Percentiles rank a stretch among this genome's conserved stretches.
Conservation (phyloP, 2,329 filamentous ascomycete genomes). For the Ophidiomyces ophidiicola region DNA sequence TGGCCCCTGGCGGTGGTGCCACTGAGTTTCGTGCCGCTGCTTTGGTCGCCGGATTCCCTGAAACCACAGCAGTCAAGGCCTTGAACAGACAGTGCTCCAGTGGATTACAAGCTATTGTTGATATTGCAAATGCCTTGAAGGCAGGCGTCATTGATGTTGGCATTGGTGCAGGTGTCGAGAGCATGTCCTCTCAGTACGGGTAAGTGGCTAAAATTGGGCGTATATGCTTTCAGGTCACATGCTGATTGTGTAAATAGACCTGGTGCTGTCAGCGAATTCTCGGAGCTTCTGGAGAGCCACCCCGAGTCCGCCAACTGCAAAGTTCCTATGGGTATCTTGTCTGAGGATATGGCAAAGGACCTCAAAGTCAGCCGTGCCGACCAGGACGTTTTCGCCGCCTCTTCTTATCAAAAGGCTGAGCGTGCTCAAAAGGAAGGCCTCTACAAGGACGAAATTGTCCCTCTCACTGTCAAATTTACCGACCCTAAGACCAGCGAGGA, state of each 20-base stretch:
- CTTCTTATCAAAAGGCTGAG: slow-evolving; percentile 72
- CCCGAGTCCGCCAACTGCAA: slow-evolving; percentile 87
- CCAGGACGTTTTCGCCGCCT: slow-evolving; percentile 91
- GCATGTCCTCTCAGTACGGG: slow-evolving; percentile 90
- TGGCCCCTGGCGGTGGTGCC: slow-evolving; percentile 84
- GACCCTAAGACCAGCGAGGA: slow-evolving; percentile 84
- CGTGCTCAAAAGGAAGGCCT: slow-evolving; percentile 78
- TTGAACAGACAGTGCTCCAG: slow-evolving; percentile 92
- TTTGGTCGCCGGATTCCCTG: slow-evolving; percentile 81
- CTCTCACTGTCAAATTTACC: slow-evolving; percentile 73
- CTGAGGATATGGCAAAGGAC: slow-evolving; percentile 89
- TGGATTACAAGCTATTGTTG: slow-evolving; percentile 81
- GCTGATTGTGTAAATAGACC: slow-evolving; percentile 41
- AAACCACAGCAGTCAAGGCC: slow-evolving; percentile 67
- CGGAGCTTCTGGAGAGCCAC: slow-evolving; percentile 69
- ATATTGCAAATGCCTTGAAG: slow-evolving; percentile 86
- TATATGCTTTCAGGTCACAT: slow-evolving; percentile 11
- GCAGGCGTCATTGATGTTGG: slow-evolving; percentile 90
- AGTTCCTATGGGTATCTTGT: slow-evolving; percentile 89
- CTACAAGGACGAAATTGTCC: slow-evolving; percentile 83
- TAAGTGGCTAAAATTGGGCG: too few relatives aligned
- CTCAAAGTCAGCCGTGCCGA: slow-evolving; percentile 55
- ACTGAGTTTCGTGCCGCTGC: slow-evolving; percentile 93
- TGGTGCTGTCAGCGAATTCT: slow-evolving; percentile 81
- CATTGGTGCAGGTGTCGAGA: slow-evolving; percentile 89